Conservation (phyloP, 2,329 filamentous ascomycete species). For the Colletotrichum truncatum region DNA sequence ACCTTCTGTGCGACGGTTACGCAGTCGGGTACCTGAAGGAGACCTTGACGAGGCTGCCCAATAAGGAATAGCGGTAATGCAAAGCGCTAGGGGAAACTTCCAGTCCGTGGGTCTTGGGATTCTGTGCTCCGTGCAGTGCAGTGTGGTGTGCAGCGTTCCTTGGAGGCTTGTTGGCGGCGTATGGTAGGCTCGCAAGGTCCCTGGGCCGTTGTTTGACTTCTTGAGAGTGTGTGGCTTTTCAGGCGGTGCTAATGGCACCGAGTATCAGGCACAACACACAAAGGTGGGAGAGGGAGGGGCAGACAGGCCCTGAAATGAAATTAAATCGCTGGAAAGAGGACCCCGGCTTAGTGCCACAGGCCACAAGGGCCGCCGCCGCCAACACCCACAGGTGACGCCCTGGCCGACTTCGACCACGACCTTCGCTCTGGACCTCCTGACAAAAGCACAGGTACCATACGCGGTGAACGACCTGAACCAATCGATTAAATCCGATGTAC, state of each 20-base stretch:
- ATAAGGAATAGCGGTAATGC: constrained; percentile 26
- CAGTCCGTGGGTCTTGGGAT: constrained; percentile 20
- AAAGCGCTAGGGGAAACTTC: constrained; percentile 20
- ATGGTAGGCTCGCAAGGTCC: constrained; percentile 9
- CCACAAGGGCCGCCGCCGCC: neutral
- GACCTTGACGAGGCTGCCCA: constrained; percentile 3
- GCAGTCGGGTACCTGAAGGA: constrained; percentile 29
- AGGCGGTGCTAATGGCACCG: constrained; percentile 25
- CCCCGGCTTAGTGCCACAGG: constrained; percentile 18
- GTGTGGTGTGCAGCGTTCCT: neutral
- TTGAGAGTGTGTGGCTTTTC: constrained; percentile 4
- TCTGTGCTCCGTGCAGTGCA: neutral
- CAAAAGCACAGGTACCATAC: neutral
- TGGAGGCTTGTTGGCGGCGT: constrained; percentile 23
- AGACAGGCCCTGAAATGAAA: constrained; percentile 30
- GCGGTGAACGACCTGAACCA: neutral
- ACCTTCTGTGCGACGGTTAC: constrained; percentile 28
- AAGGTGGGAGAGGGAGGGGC: constrained; percentile 25
- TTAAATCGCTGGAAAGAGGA: constrained; percentile 28
- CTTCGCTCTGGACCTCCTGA: neutral
- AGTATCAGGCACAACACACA: constrained; percentile 15
- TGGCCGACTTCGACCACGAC: neutral
- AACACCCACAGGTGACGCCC: neutral
- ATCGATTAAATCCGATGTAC: constrained; percentile 5
- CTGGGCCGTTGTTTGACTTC: constrained; percentile 27